Evolutionary conservation across 495 filamentous ascomycete genomes (phyloP).

Genomic region (Neurospora sp.): DNA sequence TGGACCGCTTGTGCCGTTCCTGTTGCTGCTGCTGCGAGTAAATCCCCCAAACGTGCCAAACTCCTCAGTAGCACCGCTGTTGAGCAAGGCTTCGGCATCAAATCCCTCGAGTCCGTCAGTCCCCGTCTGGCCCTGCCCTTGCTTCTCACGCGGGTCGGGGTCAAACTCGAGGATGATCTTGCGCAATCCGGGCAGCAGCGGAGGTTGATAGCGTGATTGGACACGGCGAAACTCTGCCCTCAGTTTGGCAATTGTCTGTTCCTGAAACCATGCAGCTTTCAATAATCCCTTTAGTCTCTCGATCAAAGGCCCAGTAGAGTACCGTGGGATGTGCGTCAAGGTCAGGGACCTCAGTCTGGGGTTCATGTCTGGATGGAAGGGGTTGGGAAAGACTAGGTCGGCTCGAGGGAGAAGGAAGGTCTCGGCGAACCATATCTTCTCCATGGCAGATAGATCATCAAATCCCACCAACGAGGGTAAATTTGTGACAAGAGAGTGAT

Average conservation of each 20-base stretch:
- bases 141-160: slow-evolving; percentile 20
- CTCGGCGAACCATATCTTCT: slow-evolving; percentile 27
- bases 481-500: slow-evolving; percentile 40
- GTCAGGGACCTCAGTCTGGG: slow-evolving; percentile 31
- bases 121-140: background rate
- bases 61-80: slow-evolving; percentile 16
- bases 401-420: slow-evolving; percentile 23
- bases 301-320: slow-evolving; percentile 30
- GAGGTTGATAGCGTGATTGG: slow-evolving; percentile 13
- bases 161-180: slow-evolving; percentile 36
- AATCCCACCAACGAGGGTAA: slow-evolving; percentile 20
- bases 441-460: slow-evolving; percentile 12
- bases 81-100: slow-evolving; percentile 11
- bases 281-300: slow-evolving; percentile 26
- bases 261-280: slow-evolving; percentile 29
- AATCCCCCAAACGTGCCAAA: slow-evolving; percentile 26
- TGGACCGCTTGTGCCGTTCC: background rate
- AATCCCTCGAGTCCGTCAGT: slow-evolving; percentile 11
- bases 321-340: slow-evolving; percentile 30
- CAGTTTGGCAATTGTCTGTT: slow-evolving; percentile 19
- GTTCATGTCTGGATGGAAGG: slow-evolving; percentile 36
- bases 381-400: slow-evolving; percentile 28
- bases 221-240: background rate
- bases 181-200: slow-evolving; percentile 26
- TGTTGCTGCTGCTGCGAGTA: background rate